phyloP scores from a whole-genome alignment of 2,329 filamentous ascomycete genomes.

The Cladosporium oxysporum region DNA sequence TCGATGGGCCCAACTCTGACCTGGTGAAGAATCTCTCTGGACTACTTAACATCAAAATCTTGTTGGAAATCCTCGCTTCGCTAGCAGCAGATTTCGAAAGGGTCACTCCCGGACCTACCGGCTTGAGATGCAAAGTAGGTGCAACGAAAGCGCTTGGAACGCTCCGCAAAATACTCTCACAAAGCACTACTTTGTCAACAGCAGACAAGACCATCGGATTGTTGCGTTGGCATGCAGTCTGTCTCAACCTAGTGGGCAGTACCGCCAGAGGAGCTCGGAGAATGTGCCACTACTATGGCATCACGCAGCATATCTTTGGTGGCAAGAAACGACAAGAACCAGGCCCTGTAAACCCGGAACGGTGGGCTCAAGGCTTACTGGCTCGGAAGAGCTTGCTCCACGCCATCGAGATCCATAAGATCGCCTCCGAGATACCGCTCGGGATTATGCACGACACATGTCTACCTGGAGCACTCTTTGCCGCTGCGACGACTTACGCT shows the following conservation, averaged over 20 bases:
- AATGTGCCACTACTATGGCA: slow-evolving; percentile 9
- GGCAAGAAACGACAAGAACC: slow-evolving; percentile 5
- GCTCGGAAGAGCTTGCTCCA: slow-evolving; percentile 1
- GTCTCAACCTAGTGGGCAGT: background rate
- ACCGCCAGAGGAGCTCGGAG: slow-evolving; percentile 1
- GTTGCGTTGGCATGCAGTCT: slow-evolving; percentile 4
- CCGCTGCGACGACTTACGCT: background rate
- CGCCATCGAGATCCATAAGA: background rate
- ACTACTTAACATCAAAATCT: slow-evolving; percentile 5
- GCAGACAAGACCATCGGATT: background rate
- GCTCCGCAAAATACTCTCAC: background rate
- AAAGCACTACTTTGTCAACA: background rate
- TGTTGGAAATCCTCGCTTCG: background rate
- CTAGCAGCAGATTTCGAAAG: background rate
- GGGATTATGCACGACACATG: slow-evolving; percentile 5
- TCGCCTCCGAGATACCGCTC: slow-evolving; percentile 1
- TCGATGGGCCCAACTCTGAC: background rate
- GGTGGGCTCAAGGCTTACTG: background rate
- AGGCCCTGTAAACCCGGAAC: background rate
- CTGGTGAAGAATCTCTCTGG: background rate
- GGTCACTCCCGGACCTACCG: background rate
- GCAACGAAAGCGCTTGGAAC: slow-evolving; percentile 4
- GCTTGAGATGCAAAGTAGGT: background rate
- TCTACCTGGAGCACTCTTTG: slow-evolving; percentile 1
- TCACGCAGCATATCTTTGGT: slow-evolving; percentile 6